Evolutionary conservation across 768 basidiomycete genomes (phyloP), one percentile per base, ranked within the genome.

Genomic region (Mycena capillaripes): DNA sequence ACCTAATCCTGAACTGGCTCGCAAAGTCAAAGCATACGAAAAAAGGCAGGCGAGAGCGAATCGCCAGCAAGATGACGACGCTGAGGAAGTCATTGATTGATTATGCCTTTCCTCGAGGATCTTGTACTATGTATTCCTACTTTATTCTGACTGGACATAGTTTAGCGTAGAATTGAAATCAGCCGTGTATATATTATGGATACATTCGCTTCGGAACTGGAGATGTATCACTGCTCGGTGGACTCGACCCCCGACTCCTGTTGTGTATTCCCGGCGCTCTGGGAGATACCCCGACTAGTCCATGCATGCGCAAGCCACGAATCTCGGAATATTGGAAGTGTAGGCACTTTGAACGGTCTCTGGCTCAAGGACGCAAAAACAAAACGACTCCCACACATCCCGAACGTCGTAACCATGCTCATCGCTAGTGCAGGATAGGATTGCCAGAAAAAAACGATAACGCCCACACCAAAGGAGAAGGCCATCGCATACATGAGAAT

Each of bases 1-100:
- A 69, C 78, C 82, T 3, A 86, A 96, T 80, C 87, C 87, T 61
- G 88, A 85, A 0, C 81, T 96, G 19, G 90, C 86, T 36, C 91
- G 89, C 80, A 90, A 87, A 65, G 87, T 92, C 62, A 92, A 88
- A 76, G 88, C 86, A 4, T 84, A 85, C 65, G 82, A 84, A n/a
- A 88, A 93, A 64, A 86, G 91, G 30, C 60, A 64, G 53, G 58
- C 52, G 44, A 83, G 85, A 42, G 84, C 85, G 67, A 84, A 86
- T 58, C 88, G 89, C 66, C 85, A 87, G 58, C 88, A 89, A 30
- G 83, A 85, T 7, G 87, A 84, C 69, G 91, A 94, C 55, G 89
- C 90, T 50, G 93, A 94, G 75, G 88, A 89, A 74, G 84, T 89
- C 46, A 79, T 89, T 27, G 88, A 89, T 55, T 89, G 42, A 38